phyloP scores from a whole-genome alignment of 768 basidiomycete species.

The Mycena alexandri region DNA sequence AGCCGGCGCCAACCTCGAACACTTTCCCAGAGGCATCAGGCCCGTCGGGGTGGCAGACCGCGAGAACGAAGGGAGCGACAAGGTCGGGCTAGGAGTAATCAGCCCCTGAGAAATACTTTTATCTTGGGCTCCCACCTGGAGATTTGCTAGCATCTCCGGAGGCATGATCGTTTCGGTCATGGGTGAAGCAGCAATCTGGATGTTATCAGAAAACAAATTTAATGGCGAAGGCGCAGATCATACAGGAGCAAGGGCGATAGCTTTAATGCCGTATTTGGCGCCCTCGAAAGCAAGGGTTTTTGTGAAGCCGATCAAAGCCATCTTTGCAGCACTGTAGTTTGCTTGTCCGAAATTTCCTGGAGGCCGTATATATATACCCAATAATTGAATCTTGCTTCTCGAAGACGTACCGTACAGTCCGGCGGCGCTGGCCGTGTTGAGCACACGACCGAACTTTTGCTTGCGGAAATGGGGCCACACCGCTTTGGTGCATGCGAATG shows the following conservation, averaged over 20 bases:
- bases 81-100: conserved; percentile 78
- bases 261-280: conserved; percentile 89
- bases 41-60: conserved; percentile 87
- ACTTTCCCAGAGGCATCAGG: conserved; percentile 84
- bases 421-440: conserved; percentile 96
- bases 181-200: conserved; percentile 90
- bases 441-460: conserved; percentile 93
- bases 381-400: neutral
- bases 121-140: conserved; percentile 66
- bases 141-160: conserved; percentile 90
- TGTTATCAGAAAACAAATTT: neutral
- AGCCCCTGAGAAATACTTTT: conserved; percentile 21
- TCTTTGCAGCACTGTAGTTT: conserved; percentile 98
- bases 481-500: conserved; percentile 93
- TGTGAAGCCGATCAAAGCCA: conserved; percentile 93
- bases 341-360: conserved; percentile 95
- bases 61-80: conserved; percentile 92
- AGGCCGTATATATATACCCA: neutral
- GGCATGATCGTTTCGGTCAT: conserved; percentile 99
- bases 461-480: conserved; percentile 97
- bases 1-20: conserved; percentile 96
- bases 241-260: conserved; percentile 92
- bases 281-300: conserved; percentile 95
- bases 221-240: conserved; percentile 41
- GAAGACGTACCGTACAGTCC: conserved; percentile 83